Evolutionary conservation across 495 filamentous ascomycete genomes (phyloP).

Genomic region (Penicillium daleae): DNA sequence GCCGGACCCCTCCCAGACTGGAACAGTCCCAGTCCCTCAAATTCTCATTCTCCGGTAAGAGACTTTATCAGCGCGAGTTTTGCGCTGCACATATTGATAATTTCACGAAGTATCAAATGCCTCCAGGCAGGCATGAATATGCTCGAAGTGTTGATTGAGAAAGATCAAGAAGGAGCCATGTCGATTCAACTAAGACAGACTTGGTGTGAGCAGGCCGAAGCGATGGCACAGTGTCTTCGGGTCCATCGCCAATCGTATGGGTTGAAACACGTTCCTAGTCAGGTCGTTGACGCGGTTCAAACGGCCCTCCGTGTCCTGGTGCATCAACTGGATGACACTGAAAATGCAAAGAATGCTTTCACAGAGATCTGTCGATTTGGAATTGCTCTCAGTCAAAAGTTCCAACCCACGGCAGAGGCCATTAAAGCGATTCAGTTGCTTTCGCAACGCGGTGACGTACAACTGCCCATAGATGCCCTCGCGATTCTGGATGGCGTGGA

Average conservation of each 20-base stretch:
- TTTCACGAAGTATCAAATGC: constrained; percentile 33
- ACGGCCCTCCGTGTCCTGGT: constrained; percentile 34
- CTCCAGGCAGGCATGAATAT: constrained; percentile 33
- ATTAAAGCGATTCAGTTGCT: constrained; percentile 31
- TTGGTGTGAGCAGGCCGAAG: constrained; percentile 28
- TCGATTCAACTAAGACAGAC: constrained; percentile 23
- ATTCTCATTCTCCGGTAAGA: constrained; percentile 45
- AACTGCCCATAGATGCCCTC: constrained; percentile 35
- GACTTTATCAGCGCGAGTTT: not conserved
- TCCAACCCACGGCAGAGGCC: constrained; percentile 31
- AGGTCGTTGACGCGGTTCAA: constrained; percentile 38
- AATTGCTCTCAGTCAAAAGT: constrained; percentile 33
- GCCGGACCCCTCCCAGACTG: constrained; percentile 27
- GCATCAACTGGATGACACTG: constrained; percentile 24
- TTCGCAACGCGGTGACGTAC: constrained; percentile 21
- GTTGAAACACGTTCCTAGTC: constrained; percentile 38
- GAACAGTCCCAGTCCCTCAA: constrained; percentile 37
- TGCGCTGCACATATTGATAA: constrained; percentile 18
- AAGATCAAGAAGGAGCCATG: constrained; percentile 13
- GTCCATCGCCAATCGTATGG: constrained; percentile 38
- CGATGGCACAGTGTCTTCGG: constrained; percentile 38
- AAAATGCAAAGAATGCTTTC: constrained; percentile 34
- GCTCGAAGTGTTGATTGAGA: constrained; percentile 29
- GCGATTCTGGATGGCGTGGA: constrained; percentile 28
- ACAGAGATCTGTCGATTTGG: constrained; percentile 39